Conservation (phyloP, 306 rosid genomes). For the Cucurbita pepo region DNA sequence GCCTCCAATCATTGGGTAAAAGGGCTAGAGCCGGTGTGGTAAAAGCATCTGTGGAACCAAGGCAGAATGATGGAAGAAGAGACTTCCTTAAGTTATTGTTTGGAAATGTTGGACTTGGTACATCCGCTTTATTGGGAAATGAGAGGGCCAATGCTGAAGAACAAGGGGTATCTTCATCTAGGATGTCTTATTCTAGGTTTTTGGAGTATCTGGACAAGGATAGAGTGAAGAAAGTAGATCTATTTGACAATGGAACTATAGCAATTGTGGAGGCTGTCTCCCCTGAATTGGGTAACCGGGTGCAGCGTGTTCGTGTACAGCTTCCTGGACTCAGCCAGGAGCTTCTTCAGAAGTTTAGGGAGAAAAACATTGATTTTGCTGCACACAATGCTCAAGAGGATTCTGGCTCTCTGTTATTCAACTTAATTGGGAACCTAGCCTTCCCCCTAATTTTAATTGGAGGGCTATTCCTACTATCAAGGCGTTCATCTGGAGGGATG, state of each 20-base stretch:
- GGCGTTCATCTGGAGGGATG: constrained; percentile 92
- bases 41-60: constrained; percentile 46
- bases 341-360: constrained; percentile 91
- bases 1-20: constrained; percentile 27
- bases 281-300: constrained; percentile 77
- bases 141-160: constrained; percentile 76
- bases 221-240: constrained; percentile 82
- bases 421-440: constrained; percentile 87
- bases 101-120: constrained; percentile 52
- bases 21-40: constrained; percentile 21
- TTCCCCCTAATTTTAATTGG: constrained; percentile 83
- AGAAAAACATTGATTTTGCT: constrained; percentile 88
- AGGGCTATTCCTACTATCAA: constrained; percentile 81
- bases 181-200: constrained; percentile 95
- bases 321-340: constrained; percentile 96
- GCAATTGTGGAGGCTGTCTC: constrained; percentile 91
- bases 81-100: constrained; percentile 57
- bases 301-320: constrained; percentile 87
- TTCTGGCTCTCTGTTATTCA: constrained; percentile 63
- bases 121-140: constrained; percentile 48
- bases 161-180: constrained; percentile 80
- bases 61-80: constrained; percentile 60
- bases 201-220: constrained; percentile 84
- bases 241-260: constrained; percentile 78
- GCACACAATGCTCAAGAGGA: constrained; percentile 99